Evolutionary conservation across 441 rosid species (phyloP).

Genomic region (Adansonia rubrostipa): DNA sequence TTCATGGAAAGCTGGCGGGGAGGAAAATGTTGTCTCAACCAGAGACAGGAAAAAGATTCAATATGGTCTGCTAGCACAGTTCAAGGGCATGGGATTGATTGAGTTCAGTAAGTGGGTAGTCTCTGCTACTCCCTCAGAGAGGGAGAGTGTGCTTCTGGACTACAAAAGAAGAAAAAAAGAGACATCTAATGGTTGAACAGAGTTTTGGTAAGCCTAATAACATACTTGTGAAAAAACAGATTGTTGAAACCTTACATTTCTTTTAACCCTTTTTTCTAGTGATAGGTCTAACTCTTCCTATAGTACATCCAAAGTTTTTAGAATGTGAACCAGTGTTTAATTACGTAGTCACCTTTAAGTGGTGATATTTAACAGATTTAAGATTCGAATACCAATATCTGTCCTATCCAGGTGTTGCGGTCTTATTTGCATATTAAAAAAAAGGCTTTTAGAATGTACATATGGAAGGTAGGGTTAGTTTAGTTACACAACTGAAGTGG

Average conservation of each 20-base stretch:
- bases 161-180: conserved; percentile 53
- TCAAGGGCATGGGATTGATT: conserved; percentile 67
- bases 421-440: not conserved
- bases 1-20: conserved; percentile 28
- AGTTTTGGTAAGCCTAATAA: not conserved
- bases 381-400: not conserved
- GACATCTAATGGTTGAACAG: conserved; percentile 36
- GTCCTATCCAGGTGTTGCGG: not conserved
- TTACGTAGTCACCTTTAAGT: not conserved
- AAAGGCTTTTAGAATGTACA: not conserved
- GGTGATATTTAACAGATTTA: not conserved
- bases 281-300: not conserved
- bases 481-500: not conserved
- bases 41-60: conserved; percentile 53
- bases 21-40: conserved; percentile 34
- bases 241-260: not conserved
- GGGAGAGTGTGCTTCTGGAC: conserved; percentile 54
- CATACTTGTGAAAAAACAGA: not conserved
- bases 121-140: conserved; percentile 56
- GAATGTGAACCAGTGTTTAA: not conserved
- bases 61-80: conserved; percentile 59
- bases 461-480: not conserved
- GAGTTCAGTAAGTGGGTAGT: conserved; percentile 87
- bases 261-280: not conserved
- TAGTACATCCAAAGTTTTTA: not conserved